Percentiles rank a stretch among this genome's conserved stretches.
Evolutionary conservation across 2,329 filamentous ascomycete species (phyloP).

Genomic region (Gnomoniopsis sp.): DNA sequence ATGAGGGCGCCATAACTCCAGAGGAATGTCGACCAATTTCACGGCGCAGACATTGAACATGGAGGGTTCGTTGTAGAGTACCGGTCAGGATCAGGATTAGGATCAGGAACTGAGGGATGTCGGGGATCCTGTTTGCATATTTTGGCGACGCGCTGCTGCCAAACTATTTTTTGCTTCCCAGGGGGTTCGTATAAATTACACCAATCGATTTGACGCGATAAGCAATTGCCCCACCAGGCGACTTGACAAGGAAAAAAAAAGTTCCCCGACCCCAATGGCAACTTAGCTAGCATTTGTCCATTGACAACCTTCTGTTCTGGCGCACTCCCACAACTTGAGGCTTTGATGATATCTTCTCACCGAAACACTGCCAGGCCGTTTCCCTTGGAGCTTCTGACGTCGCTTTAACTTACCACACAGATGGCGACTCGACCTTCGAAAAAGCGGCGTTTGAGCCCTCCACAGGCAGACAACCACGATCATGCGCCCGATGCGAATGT

Average conservation of each 20-base stretch:
- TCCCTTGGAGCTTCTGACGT: not conserved
- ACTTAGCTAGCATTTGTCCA: too few relatives aligned
- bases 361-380: not conserved
- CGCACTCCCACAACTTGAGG: too few relatives aligned
- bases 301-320: too few relatives aligned
- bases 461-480: constrained; percentile 40
- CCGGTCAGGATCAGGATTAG: not conserved
- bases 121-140: not conserved
- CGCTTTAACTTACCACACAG: not conserved
- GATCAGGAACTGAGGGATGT: not conserved
- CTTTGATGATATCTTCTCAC: too few relatives aligned
- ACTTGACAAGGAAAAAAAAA: too few relatives aligned
- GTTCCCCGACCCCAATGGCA: too few relatives aligned
- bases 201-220: too few relatives aligned
- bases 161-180: not conserved
- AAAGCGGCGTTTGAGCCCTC: constrained; percentile 56
- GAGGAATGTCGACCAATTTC: constrained; percentile 5
- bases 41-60: not conserved
- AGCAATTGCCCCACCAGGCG: too few relatives aligned
- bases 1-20: constrained; percentile 36
- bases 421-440: constrained; percentile 51
- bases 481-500: constrained; percentile 31
- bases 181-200: too few relatives aligned
- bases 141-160: not conserved
- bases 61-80: not conserved